Evolutionary conservation across 768 basidiomycete genomes (phyloP).

Genomic region (Lactarius hengduanensis): DNA sequence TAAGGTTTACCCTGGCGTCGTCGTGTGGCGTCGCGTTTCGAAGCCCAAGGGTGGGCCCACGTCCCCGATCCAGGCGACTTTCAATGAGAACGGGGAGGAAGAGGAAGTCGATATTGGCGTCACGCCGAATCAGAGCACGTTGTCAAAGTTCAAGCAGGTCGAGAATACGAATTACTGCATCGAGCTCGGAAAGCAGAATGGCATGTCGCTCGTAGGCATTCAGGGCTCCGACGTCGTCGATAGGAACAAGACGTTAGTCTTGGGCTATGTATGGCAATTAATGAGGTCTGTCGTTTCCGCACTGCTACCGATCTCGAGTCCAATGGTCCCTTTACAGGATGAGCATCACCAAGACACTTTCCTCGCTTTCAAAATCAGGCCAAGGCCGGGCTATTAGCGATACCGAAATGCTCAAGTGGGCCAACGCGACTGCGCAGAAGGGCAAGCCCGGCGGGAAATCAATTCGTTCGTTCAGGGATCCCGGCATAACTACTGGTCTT

Average conservation of each 20-base stretch:
- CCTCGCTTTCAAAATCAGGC: slow-evolving; percentile 60
- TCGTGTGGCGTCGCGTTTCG: slow-evolving; percentile 94
- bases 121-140: slow-evolving; percentile 75
- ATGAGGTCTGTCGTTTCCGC: slow-evolving; percentile 65
- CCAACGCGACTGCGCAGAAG: slow-evolving; percentile 82
- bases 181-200: slow-evolving; percentile 88
- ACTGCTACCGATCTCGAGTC: neutral
- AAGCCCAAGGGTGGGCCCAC: slow-evolving; percentile 77
- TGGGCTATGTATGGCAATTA: slow-evolving; percentile 97
- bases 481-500: slow-evolving; percentile 78
- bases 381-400: slow-evolving; percentile 86
- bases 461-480: slow-evolving; percentile 95
- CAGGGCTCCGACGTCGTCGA: slow-evolving; percentile 98
- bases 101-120: slow-evolving; percentile 80
- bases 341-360: slow-evolving; percentile 90
- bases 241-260: slow-evolving; percentile 85
- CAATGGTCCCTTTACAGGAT: slow-evolving; percentile 44
- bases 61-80: slow-evolving; percentile 33
- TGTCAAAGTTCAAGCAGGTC: slow-evolving; percentile 95
- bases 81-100: slow-evolving; percentile 52
- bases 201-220: slow-evolving; percentile 95
- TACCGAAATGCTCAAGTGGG: slow-evolving; percentile 94
- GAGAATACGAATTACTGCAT: slow-evolving; percentile 98
- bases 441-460: slow-evolving; percentile 55
- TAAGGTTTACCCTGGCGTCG: slow-evolving; percentile 88